Evolutionary conservation across 176 grass and related monocot genomes (phyloP).

Genomic region (Bromus sterilis): DNA sequence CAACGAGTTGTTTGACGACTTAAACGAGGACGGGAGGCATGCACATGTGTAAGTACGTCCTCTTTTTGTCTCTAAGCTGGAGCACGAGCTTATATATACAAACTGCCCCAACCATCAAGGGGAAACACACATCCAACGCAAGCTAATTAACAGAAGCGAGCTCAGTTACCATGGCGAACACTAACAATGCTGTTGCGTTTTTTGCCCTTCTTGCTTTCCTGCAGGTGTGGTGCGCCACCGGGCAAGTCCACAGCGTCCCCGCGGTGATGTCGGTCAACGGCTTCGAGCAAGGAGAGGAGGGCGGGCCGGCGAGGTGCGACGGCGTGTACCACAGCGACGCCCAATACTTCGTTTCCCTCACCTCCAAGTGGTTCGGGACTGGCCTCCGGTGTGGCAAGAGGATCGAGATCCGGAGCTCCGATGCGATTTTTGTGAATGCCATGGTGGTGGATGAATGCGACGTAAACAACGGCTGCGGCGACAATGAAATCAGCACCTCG

Average conservation of each 20-base stretch:
- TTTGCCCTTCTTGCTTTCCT: neutral
- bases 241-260: neutral
- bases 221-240: neutral
- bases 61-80: neutral
- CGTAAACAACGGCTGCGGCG: neutral
- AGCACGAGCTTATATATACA: neutral
- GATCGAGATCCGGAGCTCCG: neutral
- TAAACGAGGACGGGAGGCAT: too few relatives aligned
- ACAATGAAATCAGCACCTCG: conserved; percentile 27
- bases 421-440: neutral
- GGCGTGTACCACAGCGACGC: neutral
- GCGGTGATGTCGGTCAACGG: conserved; percentile 2
- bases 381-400: neutral
- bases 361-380: neutral
- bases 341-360: neutral
- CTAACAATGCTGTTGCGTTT: neutral
- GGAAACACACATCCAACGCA: neutral
- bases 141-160: too few relatives aligned
- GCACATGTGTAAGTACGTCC: neutral
- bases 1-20: too few relatives aligned
- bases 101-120: neutral
- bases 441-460: conserved; percentile 26
- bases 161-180: neutral
- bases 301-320: neutral
- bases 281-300: neutral